phyloP scores from a whole-genome alignment of 805 yeast species.

The Barnettozyma salicaria region DNA sequence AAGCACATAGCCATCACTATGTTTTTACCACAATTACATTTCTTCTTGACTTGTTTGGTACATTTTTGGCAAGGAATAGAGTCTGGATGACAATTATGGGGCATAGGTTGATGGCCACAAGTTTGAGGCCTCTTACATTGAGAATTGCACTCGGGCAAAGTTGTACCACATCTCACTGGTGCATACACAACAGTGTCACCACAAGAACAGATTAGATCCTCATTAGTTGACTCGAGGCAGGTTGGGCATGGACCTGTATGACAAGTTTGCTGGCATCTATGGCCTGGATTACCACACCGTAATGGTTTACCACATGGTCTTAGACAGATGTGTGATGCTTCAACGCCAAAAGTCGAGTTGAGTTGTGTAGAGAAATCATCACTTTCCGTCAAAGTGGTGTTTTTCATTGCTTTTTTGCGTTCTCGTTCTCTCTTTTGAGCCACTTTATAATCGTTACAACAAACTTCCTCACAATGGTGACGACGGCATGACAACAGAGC shows the following conservation, averaged over 20 bases:
- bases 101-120: conserved; percentile 70
- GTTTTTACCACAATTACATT: conserved; percentile 57
- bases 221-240: conserved; percentile 74
- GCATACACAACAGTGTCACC: conserved; percentile 74
- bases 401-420: conserved; percentile 44
- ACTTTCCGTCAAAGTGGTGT: conserved; percentile 28
- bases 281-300: conserved; percentile 53
- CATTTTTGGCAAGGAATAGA: conserved; percentile 68
- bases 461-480: conserved; percentile 62
- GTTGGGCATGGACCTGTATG: conserved; percentile 79
- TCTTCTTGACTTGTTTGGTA: conserved; percentile 50
- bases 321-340: conserved; percentile 70
- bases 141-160: conserved; percentile 54
- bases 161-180: conserved; percentile 81
- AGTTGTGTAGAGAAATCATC: conserved; percentile 18
- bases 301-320: conserved; percentile 55
- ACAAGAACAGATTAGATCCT: conserved; percentile 74
- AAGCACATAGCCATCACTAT: conserved; percentile 62
- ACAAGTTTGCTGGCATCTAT: conserved; percentile 62
- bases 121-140: conserved; percentile 50
- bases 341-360: conserved; percentile 55
- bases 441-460: conserved; percentile 62
- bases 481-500: conserved; percentile 73
- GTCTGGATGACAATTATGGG: conserved; percentile 73
- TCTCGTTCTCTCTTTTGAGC: conserved; percentile 46